phyloP scores from a whole-genome alignment of 306 rosid genomes.

The Prunus davidiana region DNA sequence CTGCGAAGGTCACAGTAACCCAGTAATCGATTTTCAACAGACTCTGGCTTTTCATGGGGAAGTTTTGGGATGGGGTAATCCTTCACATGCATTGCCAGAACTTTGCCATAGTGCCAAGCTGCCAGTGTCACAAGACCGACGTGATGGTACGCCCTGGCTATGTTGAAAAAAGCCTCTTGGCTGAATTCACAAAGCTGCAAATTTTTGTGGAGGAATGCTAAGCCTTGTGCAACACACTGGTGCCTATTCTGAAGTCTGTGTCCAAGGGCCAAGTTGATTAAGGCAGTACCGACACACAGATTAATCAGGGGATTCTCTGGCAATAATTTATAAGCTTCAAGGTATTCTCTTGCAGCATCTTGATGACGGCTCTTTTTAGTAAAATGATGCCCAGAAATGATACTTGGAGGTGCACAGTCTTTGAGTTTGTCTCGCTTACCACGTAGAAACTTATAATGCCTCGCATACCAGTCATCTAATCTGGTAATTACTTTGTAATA shows the following conservation, averaged over 20 bases:
- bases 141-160: constrained; percentile 84
- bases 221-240: constrained; percentile 81
- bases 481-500: constrained; percentile 86
- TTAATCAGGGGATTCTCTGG: constrained; percentile 77
- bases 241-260: constrained; percentile 90
- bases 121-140: constrained; percentile 79
- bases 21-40: constrained; percentile 32
- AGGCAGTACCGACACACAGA: constrained; percentile 86
- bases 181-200: constrained; percentile 59
- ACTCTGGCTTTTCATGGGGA: constrained; percentile 49
- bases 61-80: constrained; percentile 70
- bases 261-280: constrained; percentile 80
- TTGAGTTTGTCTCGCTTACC: constrained; percentile 51
- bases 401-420: constrained; percentile 77
- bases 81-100: constrained; percentile 53
- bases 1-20: constrained; percentile 79
- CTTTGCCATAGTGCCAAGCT: constrained; percentile 62
- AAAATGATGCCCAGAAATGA: constrained; percentile 76
- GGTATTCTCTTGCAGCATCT: constrained; percentile 88
- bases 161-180: constrained; percentile 87
- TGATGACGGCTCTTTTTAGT: constrained; percentile 71
- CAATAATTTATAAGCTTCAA: constrained; percentile 75
- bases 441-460: constrained; percentile 67
- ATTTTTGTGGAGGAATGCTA: constrained; percentile 80
- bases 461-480: constrained; percentile 73